Evolutionary conservation across 2,329 filamentous ascomycete species (phyloP).

Genomic region (Didymellaceae sp.): DNA sequence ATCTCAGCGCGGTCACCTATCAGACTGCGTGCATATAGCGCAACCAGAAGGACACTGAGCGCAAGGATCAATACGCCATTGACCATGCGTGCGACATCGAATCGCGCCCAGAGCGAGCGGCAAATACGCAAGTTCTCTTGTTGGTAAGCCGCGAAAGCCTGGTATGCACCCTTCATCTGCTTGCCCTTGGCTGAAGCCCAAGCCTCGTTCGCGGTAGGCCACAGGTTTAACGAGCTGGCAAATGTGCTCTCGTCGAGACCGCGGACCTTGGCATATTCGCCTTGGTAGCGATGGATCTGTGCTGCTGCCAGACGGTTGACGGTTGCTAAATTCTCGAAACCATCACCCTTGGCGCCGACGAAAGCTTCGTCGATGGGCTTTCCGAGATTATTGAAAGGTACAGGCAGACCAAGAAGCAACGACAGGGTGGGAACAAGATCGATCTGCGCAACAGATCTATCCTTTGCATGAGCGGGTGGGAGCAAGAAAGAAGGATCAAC

Average conservation of each 20-base stretch:
- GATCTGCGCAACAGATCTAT: slow-evolving; percentile 80
- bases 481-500: slow-evolving; percentile 64
- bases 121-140: slow-evolving; percentile 78
- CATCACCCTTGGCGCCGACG: slow-evolving; percentile 69
- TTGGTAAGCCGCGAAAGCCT: slow-evolving; percentile 76
- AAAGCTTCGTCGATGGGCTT: slow-evolving; percentile 95
- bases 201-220: slow-evolving; percentile 63
- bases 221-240: slow-evolving; percentile 64
- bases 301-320: slow-evolving; percentile 80
- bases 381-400: slow-evolving; percentile 95
- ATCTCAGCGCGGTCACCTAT: slow-evolving; percentile 61
- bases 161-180: slow-evolving; percentile 54
- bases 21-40: slow-evolving; percentile 72
- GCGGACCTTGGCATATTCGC: slow-evolving; percentile 77
- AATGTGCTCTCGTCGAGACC: slow-evolving; percentile 69
- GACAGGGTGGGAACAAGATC: slow-evolving; percentile 93
- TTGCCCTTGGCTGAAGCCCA: slow-evolving; percentile 55
- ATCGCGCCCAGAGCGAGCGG: slow-evolving; percentile 87
- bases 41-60: slow-evolving; percentile 70
- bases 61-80: slow-evolving; percentile 76
- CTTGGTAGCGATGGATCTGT: slow-evolving; percentile 88
- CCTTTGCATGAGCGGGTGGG: slow-evolving; percentile 75
- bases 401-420: slow-evolving; percentile 85
- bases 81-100: slow-evolving; percentile 86
- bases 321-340: slow-evolving; percentile 77